phyloP scores from a whole-genome alignment of 2,329 filamentous ascomycete species.

The Talaromyces funiculosus region DNA sequence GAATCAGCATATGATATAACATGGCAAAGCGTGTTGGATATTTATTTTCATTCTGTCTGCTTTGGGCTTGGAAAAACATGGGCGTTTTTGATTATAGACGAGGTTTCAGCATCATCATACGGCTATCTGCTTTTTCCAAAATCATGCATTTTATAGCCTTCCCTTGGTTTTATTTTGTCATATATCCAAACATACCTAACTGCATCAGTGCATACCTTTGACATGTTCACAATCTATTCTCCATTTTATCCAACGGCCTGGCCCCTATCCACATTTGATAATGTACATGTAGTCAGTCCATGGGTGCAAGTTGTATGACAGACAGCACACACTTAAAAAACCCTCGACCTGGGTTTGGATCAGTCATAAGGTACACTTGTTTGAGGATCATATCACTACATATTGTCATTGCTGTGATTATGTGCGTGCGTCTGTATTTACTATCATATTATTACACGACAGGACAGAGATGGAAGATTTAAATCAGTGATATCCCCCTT shows the following conservation, averaged over 20 bases:
- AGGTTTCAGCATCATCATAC: neutral
- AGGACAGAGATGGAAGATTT: neutral
- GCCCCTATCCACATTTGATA: neutral
- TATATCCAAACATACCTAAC: neutral
- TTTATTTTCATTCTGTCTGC: neutral
- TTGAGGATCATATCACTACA: too few relatives aligned
- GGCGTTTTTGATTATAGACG: neutral
- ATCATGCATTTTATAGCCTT: neutral
- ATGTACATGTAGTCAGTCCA: neutral
- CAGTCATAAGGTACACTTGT: neutral
- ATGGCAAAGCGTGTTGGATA: neutral
- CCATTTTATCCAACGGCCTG: neutral
- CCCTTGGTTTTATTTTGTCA: neutral
- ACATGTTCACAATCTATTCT: neutral
- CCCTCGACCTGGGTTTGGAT: neutral
- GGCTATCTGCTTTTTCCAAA: neutral
- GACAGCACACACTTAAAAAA: neutral
- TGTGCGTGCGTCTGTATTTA: neutral
- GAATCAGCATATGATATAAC: neutral
- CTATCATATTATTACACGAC: neutral
- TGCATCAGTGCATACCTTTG: neutral
- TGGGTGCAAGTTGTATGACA: neutral
- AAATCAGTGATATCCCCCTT: too few relatives aligned
- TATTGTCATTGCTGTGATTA: neutral
- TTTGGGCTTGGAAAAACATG: neutral